Percentiles rank a stretch among this genome's conserved stretches.
phyloP scores from a whole-genome alignment of 176 grass and related monocot species.

The Calamus simplicifolius region DNA sequence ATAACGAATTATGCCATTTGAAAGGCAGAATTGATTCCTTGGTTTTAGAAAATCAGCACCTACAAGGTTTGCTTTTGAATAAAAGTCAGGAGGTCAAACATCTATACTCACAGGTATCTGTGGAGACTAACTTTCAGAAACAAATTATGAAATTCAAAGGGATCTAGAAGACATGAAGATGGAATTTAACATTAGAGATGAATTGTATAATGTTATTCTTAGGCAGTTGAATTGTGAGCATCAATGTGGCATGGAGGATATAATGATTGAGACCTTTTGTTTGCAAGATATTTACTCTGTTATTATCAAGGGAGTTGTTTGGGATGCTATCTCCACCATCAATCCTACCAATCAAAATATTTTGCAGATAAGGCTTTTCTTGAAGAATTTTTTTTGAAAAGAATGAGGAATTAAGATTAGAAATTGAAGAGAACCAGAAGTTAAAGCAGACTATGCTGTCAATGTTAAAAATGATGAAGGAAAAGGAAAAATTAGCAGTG shows the following conservation, averaged over 20 bases:
- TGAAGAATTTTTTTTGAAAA: conserved; percentile 34
- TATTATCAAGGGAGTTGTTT: conserved; percentile 11
- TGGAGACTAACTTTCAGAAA: conserved; percentile 24
- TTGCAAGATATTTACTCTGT: conserved; percentile 7
- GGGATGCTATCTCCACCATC: conserved; percentile 1
- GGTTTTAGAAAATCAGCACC: conserved; percentile 40
- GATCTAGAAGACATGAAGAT: conserved; percentile 44
- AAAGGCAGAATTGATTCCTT: conserved; percentile 41
- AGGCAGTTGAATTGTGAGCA: conserved; percentile 28
- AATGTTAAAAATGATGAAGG: conserved; percentile 14
- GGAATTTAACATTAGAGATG: conserved; percentile 34
- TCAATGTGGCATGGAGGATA: conserved; percentile 34
- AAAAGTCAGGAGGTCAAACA: conserved; percentile 40
- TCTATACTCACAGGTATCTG: conserved; percentile 34
- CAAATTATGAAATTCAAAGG: conserved; percentile 31
- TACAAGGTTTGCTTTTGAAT: conserved; percentile 39
- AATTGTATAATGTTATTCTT: conserved; percentile 32
- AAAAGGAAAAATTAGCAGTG: conserved; percentile 49
- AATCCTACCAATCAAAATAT: conserved; percentile 23
- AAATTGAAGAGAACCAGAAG: conserved; percentile 52
- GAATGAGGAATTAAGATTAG: conserved; percentile 27
- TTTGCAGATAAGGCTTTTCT: conserved; percentile 32
- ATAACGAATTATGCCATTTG: conserved; percentile 26
- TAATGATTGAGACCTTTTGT: conserved; percentile 9
- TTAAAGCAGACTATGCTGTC: conserved; percentile 31